Evolutionary conservation across 1,139 yeast genomes (phyloP).

Genomic region (Nakaseomyces bracarensis): DNA sequence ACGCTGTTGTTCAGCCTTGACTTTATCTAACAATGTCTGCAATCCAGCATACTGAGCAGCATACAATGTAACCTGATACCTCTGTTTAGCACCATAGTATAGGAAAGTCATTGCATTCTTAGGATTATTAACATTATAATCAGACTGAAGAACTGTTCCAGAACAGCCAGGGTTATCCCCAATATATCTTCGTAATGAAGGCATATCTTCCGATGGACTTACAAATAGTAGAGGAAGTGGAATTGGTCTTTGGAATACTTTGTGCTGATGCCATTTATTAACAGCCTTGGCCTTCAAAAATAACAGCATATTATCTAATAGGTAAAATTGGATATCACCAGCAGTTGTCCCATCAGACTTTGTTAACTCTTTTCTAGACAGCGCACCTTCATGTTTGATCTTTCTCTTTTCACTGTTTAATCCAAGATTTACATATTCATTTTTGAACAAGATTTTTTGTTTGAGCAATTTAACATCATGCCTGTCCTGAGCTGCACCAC

Average conservation of each 20-base stretch:
- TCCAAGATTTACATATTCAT: constrained; percentile 83
- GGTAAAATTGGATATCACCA: constrained; percentile 67
- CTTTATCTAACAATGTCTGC: constrained; percentile 70
- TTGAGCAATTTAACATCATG: constrained; percentile 83
- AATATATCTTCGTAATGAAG: constrained; percentile 44
- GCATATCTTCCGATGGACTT: constrained; percentile 71
- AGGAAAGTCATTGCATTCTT: constrained; percentile 40
- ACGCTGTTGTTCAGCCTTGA: constrained; percentile 69
- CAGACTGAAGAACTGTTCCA: constrained; percentile 36
- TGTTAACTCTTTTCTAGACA: constrained; percentile 30
- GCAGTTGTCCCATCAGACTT: constrained; percentile 26
- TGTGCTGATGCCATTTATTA: constrained; percentile 83
- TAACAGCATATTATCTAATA: constrained; percentile 80
- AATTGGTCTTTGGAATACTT: constrained; percentile 88
- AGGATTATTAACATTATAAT: constrained; percentile 22
- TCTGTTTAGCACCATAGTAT: constrained; percentile 48
- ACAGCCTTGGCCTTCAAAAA: constrained; percentile 81
- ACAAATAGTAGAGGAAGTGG: constrained; percentile 77
- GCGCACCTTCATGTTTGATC: constrained; percentile 38
- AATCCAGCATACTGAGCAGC: constrained; percentile 64
- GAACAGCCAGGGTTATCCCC: constrained; percentile 34
- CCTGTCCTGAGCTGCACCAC: constrained; percentile 92
- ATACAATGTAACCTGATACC: constrained; percentile 59
- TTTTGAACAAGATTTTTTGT: constrained; percentile 64
- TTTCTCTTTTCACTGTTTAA: constrained; percentile 73